Evolutionary conservation across 2,329 filamentous ascomycete species (phyloP).

Genomic region (Westerdykella sp.): DNA sequence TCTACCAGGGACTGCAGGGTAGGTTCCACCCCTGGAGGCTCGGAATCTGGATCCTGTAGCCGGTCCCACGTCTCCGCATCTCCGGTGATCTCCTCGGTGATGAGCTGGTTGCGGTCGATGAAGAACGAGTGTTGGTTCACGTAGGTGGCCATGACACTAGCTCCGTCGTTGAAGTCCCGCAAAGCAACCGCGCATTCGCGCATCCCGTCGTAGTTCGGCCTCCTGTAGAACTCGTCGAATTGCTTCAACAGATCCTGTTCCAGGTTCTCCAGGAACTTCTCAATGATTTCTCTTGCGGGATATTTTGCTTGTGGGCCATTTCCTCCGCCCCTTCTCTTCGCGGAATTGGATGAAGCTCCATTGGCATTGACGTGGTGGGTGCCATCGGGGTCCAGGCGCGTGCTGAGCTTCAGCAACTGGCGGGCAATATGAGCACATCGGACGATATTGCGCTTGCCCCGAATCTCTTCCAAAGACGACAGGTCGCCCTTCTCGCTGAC

Average conservation of each 20-base stretch:
- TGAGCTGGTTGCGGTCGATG: conserved; percentile 88
- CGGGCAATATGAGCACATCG: conserved; percentile 89
- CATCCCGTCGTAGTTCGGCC: conserved; percentile 97
- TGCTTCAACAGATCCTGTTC: conserved; percentile 94
- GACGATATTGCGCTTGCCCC: conserved; percentile 74
- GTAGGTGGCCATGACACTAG: conserved; percentile 90
- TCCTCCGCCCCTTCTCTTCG: conserved; percentile 31
- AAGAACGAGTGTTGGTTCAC: conserved; percentile 99
- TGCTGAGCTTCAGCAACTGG: conserved; percentile 89
- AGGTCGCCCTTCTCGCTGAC: conserved; percentile 86
- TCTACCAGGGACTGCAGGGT: conserved; percentile 88
- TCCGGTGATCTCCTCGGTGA: conserved; percentile 73
- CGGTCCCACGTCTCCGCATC: conserved; percentile 78
- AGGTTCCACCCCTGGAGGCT: conserved; percentile 84
- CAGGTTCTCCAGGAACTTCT: conserved; percentile 92
- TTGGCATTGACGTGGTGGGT: conserved; percentile 37
- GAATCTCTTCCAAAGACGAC: conserved; percentile 79
- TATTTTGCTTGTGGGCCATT: conserved; percentile 38
- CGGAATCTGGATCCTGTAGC: conserved; percentile 87
- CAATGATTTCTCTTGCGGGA: conserved; percentile 80
- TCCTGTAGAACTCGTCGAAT: conserved; percentile 94
- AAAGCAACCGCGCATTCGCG: conserved; percentile 91
- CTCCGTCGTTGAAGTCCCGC: conserved; percentile 90
- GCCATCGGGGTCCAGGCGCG: conserved; percentile 73
- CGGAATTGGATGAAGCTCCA: conserved; percentile 45